Conservation (phyloP, 139 green algal genomes). For the Chlorella vulgaris region DNA sequence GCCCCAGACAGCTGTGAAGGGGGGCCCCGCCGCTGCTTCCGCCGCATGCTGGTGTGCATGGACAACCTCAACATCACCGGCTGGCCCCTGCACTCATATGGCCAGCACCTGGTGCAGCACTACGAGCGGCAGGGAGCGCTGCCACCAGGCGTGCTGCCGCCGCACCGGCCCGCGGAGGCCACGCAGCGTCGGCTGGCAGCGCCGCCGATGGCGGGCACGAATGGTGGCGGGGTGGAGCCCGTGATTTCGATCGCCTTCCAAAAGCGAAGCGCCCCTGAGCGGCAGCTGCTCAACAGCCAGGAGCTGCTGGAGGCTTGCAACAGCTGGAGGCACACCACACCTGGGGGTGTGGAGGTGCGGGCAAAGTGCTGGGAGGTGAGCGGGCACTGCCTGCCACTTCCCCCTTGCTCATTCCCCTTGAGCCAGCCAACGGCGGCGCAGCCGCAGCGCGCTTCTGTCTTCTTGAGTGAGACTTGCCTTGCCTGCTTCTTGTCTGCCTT, state of each 20-base stretch:
- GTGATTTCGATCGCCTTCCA: neutral
- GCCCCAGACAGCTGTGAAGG: neutral
- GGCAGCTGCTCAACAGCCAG: neutral
- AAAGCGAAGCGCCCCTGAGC: neutral
- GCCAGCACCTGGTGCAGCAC: neutral
- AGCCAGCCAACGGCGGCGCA: neutral
- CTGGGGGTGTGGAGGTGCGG: neutral
- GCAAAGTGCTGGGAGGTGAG: constrained; percentile 24
- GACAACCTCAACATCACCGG: neutral
- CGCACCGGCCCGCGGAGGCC: neutral
- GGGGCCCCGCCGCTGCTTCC: neutral
- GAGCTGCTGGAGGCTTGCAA: constrained; percentile 18
- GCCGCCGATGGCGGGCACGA: neutral
- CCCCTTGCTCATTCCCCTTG: neutral
- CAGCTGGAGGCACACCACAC: neutral
- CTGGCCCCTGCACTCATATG: neutral
- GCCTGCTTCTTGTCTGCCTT: neutral
- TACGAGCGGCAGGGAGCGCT: neutral
- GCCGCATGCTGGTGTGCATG: neutral
- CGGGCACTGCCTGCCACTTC: neutral
- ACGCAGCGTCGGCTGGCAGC: neutral
- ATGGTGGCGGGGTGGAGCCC: neutral
- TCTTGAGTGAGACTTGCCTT: too few relatives aligned
- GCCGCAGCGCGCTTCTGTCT: neutral
- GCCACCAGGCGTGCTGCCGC: neutral